Percentiles rank a stretch among this genome's conserved stretches.
These are phyloP conservation scores for Aspergillus amoenus DNA, from an alignment of 2,329 filamentous ascomycete genomes.

Conservation along the genomic window DNA sequence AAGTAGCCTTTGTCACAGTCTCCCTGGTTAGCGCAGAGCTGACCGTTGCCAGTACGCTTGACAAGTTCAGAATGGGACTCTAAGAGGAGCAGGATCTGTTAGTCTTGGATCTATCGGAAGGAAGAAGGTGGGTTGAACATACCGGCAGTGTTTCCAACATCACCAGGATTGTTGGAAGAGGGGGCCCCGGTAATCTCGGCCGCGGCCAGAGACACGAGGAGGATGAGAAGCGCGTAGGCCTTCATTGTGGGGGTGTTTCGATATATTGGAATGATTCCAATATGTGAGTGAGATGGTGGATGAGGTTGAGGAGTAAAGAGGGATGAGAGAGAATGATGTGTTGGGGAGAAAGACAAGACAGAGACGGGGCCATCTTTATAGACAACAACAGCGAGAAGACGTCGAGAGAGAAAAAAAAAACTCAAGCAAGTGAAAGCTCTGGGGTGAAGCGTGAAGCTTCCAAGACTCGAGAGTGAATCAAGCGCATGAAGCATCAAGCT, in stretches of 20 bases:
- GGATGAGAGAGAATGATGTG: neutral
- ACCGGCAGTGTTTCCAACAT: neutral
- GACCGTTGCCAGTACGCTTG: neutral
- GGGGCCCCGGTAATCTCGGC: neutral
- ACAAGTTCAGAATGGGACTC: neutral
- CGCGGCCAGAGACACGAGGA: slow-evolving; percentile 5
- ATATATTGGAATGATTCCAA: neutral
- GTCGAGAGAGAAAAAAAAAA: neutral
- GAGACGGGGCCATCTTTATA: slow-evolving; percentile 1
- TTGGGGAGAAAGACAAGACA: neutral
- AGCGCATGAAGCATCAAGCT: neutral
- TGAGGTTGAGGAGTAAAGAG: neutral
- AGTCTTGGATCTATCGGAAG: neutral
- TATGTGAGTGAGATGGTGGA: neutral
- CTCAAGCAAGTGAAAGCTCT: neutral
- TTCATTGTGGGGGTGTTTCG: slow-evolving; percentile 4
- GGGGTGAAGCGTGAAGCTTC: neutral
- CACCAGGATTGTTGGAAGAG: neutral
- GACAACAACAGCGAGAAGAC: neutral
- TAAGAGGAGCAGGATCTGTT: neutral
- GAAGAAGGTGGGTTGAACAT: neutral
- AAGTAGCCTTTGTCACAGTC: neutral
- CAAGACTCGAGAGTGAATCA: neutral
- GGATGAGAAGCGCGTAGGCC: slow-evolving; percentile 1
- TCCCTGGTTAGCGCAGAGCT: neutral